Percentiles rank a stretch among this genome's conserved stretches.
Conservation (phyloP, 176 grass and related monocot species). For the Rhipidocladum racemiflorum region DNA sequence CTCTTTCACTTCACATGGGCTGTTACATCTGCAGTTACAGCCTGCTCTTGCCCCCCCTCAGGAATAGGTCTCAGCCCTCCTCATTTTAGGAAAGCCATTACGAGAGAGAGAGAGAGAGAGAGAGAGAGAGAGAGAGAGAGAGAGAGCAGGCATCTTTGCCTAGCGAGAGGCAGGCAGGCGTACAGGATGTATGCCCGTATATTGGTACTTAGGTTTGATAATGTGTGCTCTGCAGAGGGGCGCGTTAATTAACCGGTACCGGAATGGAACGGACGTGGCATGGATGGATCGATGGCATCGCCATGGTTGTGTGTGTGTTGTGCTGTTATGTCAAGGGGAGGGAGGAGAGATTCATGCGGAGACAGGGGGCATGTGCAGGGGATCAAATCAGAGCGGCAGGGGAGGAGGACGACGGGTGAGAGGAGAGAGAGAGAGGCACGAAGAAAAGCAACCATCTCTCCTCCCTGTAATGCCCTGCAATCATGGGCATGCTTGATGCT, state of each 20-base stretch:
- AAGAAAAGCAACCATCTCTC: not conserved
- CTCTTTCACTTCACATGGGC: slow-evolving; percentile 4
- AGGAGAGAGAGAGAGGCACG: not conserved
- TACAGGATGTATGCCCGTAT: not conserved
- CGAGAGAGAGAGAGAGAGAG: not conserved
- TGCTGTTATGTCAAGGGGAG: not conserved
- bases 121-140: not conserved
- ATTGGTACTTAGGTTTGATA: not conserved
- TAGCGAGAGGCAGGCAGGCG: not conserved
- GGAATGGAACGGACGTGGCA: not conserved
- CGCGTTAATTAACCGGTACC: not conserved
- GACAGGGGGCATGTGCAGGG: slow-evolving; percentile 26
- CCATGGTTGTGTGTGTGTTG: not conserved
- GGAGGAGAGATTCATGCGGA: not conserved
- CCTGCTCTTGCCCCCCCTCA: not conserved
- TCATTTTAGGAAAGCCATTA: slow-evolving; percentile 43
- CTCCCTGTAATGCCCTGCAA: not conserved
- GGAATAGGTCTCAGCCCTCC: slow-evolving; percentile 29
- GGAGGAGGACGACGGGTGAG: not conserved
- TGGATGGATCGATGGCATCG: not conserved
- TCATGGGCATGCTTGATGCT: not conserved
- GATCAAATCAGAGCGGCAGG: not conserved
- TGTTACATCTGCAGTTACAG: slow-evolving; percentile 18
- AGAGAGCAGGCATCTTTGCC: not conserved
- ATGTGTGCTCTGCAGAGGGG: not conserved